Evolutionary conservation across 2,329 filamentous ascomycete genomes (phyloP), one percentile per base, ranked within the genome.

Genomic region (Torrubiella hemipterigena): DNA sequence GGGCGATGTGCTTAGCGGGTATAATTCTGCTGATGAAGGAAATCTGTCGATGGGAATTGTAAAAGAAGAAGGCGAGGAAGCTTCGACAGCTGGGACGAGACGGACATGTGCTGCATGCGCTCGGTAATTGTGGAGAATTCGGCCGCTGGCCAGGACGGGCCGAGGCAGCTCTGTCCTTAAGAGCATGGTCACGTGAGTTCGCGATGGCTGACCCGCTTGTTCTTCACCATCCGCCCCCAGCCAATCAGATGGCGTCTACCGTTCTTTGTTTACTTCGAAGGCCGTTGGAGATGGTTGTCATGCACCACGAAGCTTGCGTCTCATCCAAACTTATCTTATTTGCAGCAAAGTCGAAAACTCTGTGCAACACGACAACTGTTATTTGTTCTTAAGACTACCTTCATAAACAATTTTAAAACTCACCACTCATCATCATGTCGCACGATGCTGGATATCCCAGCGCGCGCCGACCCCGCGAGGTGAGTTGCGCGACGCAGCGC

Each of bases 371-470:
- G n/a, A n/a, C n/a, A n/a, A n/a, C n/a, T n/a, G n/a, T n/a, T n/a
- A n/a, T n/a, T n/a, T n/a, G n/a, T n/a, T n/a, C n/a, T n/a, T n/a
- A n/a, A n/a, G n/a, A n/a, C n/a, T n/a, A n/a, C n/a, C 7, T 12
- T 14, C 7, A 26, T 6, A 13, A 13, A 7, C 6, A 26, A 7
- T 26, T 6, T 7, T 14, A 26, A 29, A 29, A 29, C 20, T n/a
- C 12, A n/a, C 11, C 15, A 29, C 16, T 17, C 24, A 22, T 1
- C 25, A 31, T 35, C 50, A 93, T 93, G 85, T 84, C 84, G 61
- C 83, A 91, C 62, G 84, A 93, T 49, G 75, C 77, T 38, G 82
- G 81, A 50, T 67, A 91, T 51, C 95, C 89, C 71, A 94, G 86
- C 51, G 84, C 93, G 54, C 85, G 85, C 59, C 80, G 87, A 50